Conservation (phyloP, 2,329 filamentous ascomycete genomes). For the Verticillium dahliae region DNA sequence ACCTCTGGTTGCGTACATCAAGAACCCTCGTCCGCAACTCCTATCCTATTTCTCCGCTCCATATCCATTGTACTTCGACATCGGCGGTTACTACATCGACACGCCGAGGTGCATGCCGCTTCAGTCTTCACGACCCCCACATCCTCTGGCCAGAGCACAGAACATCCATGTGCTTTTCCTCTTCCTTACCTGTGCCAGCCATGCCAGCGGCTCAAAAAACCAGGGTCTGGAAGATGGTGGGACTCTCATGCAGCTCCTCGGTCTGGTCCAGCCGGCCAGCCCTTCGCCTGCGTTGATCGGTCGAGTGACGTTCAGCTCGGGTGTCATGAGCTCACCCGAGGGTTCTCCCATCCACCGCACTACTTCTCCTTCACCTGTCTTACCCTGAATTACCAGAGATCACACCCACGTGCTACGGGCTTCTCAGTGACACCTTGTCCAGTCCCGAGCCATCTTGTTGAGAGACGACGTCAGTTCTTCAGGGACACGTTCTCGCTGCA, state of each 20-base stretch:
- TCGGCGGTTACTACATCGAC: background rate
- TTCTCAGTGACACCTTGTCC: background rate
- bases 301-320: background rate
- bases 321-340: background rate
- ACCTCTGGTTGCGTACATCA: background rate
- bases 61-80: background rate
- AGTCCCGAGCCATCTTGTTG: background rate
- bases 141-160: background rate
- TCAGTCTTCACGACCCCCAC: background rate
- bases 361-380: background rate
- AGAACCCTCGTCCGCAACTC: background rate
- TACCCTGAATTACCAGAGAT: background rate
- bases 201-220: background rate
- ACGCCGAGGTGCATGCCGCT: background rate
- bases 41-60: background rate
- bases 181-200: background rate
- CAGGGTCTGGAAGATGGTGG: background rate
- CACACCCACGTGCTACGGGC: background rate
- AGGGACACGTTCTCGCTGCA: background rate
- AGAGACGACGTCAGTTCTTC: background rate
- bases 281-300: background rate
- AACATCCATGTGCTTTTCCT: background rate
- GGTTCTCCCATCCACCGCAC: background rate
- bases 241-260: background rate
- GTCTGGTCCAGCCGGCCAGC: background rate